phyloP scores from a whole-genome alignment of 106 monocot genomes.

The Agapanthus africanus region DNA sequence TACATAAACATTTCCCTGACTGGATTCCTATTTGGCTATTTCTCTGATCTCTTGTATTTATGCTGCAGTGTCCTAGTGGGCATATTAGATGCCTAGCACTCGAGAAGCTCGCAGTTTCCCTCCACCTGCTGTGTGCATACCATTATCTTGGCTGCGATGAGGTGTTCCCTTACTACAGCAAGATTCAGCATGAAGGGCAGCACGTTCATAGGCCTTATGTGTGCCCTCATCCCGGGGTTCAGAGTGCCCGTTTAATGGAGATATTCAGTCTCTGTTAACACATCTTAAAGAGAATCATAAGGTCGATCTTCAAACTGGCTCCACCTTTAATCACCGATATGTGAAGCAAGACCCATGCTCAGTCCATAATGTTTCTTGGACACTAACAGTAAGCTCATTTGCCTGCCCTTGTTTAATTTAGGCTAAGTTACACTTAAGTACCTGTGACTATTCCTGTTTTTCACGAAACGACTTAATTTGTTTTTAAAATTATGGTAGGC shows the following conservation, averaged over 20 bases:
- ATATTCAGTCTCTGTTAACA: constrained; percentile 22
- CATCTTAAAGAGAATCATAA: constrained; percentile 34
- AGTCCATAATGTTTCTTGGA: constrained; percentile 36
- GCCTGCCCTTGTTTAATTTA: neutral
- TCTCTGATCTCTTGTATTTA: no score
- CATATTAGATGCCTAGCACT: constrained; percentile 37
- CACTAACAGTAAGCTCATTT: constrained; percentile 30
- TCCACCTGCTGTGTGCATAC: constrained; percentile 29
- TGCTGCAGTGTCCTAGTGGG: constrained; percentile 43
- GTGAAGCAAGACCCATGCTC: constrained; percentile 41
- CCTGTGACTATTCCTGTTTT: no score
- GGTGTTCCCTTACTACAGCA: constrained; percentile 36
- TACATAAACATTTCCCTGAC: no score
- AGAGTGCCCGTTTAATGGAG: constrained; percentile 29
- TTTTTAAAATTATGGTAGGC: no score
- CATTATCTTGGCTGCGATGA: constrained; percentile 29
- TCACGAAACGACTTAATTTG: no score
- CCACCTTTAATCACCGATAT: constrained; percentile 43
- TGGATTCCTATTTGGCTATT: no score
- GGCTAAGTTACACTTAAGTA: no score
- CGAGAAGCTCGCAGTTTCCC: constrained; percentile 36
- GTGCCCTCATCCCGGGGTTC: constrained; percentile 42
- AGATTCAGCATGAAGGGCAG: constrained; percentile 27
- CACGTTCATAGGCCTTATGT: constrained; percentile 26
- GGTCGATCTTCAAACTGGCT: constrained; percentile 37